Conservation (phyloP, 1,139 yeast species). For the Zygoascus meyerae region DNA sequence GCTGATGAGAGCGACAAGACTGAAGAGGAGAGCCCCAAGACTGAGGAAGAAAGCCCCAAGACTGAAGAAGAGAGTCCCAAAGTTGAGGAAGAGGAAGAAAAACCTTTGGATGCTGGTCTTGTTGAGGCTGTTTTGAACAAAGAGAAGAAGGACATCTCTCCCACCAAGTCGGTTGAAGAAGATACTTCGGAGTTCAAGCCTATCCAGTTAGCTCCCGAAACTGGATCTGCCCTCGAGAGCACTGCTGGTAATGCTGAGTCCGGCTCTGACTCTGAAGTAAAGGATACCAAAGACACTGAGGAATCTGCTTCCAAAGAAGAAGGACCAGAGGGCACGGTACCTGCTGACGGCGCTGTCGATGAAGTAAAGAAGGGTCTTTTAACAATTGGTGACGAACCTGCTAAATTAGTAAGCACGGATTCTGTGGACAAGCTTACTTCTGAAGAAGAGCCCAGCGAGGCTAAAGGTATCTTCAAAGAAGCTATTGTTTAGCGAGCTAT, state of each 20-base stretch:
- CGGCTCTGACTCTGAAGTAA: slow-evolving; percentile 16
- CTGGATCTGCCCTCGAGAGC: slow-evolving; percentile 12
- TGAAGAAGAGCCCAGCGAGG: slow-evolving; percentile 22
- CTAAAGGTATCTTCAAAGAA: slow-evolving; percentile 20
- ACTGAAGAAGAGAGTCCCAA: slow-evolving; percentile 8
- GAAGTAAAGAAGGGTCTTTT: not conserved
- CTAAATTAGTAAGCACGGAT: not conserved
- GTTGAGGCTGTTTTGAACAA: slow-evolving; percentile 13
- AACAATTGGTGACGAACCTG: not conserved
- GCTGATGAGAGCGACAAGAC: slow-evolving; percentile 7
- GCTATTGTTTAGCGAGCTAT: slow-evolving; percentile 15
- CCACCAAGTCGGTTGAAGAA: slow-evolving; percentile 9
- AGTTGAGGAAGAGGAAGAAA: slow-evolving; percentile 10
- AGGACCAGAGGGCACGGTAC: not conserved
- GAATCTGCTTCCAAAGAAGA: slow-evolving; percentile 9
- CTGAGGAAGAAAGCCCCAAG: slow-evolving; percentile 1
- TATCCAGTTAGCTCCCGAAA: slow-evolving; percentile 4
- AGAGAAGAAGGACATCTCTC: slow-evolving; percentile 10
- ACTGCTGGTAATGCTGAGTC: slow-evolving; percentile 13
- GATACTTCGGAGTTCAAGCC: slow-evolving; percentile 1
- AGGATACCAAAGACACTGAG: not conserved
- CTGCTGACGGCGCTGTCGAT: slow-evolving; percentile 9
- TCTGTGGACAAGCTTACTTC: slow-evolving; percentile 21
- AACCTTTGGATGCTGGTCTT: slow-evolving; percentile 5
- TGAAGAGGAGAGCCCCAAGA: slow-evolving; percentile 1